These are phyloP conservation scores for Pichia sporocuriosa DNA, from an alignment of 805 yeast genomes.

Conservation along the genomic window DNA sequence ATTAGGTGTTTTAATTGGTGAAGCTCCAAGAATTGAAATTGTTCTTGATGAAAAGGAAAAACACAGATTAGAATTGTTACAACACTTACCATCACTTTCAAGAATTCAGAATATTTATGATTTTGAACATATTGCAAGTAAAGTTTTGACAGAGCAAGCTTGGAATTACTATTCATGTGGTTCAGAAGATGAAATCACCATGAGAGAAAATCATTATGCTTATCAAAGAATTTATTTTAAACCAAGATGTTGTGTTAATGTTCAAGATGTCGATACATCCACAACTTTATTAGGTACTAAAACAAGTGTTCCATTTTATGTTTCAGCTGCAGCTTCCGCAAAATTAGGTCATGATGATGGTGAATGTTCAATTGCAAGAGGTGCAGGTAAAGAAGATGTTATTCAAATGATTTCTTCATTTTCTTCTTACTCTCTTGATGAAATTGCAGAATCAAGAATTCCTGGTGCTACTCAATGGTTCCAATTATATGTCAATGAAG, in stretches of 20 bases:
- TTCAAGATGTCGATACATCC: slow-evolving; percentile 56
- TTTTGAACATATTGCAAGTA: slow-evolving; percentile 79
- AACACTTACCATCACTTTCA: slow-evolving; percentile 61
- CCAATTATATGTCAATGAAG: slow-evolving; percentile 78
- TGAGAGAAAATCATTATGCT: slow-evolving; percentile 86
- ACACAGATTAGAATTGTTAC: slow-evolving; percentile 36
- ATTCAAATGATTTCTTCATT: slow-evolving; percentile 91
- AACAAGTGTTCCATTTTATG: slow-evolving; percentile 73
- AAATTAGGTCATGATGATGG: slow-evolving; percentile 92
- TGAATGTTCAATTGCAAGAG: slow-evolving; percentile 75
- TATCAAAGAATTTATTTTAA: slow-evolving; percentile 83
- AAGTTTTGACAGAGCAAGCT: slow-evolving; percentile 67
- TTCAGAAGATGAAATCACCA: slow-evolving; percentile 84
- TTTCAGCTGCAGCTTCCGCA: slow-evolving; percentile 88
- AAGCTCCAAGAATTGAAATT: slow-evolving; percentile 29
- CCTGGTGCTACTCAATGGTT: slow-evolving; percentile 77
- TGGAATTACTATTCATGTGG: slow-evolving; percentile 93
- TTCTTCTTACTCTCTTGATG: slow-evolving; percentile 84
- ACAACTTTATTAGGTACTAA: slow-evolving; percentile 71
- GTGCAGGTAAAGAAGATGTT: slow-evolving; percentile 63
- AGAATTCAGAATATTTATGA: slow-evolving; percentile 75
- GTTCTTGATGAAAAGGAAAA: slow-evolving; percentile 36
- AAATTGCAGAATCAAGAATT: slow-evolving; percentile 63
- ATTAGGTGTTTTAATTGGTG: slow-evolving; percentile 43
- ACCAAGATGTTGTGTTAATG: slow-evolving; percentile 79